A percentile compares a stretch with the other conserved stretches of the same genome.
These are phyloP conservation scores for Dothistroma pini DNA, from an alignment of 2,329 filamentous ascomycete species.

Conservation along the genomic window DNA sequence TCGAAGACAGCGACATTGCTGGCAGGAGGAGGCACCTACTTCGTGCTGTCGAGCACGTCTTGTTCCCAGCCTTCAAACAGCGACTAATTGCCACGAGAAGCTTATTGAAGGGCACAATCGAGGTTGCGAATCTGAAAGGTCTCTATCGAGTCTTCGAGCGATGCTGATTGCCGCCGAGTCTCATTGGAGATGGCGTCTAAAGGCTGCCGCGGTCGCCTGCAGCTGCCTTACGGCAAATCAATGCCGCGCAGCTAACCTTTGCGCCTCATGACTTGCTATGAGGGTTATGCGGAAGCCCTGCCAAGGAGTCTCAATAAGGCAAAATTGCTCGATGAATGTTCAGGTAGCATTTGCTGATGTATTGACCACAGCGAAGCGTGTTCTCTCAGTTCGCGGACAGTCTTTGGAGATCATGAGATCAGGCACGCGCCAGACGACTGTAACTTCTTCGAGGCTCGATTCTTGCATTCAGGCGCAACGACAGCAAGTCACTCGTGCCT, in stretches of 20 bases:
- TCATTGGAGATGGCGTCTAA: neutral
- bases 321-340: no score
- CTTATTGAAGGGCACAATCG: slow-evolving; percentile 21
- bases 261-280: neutral
- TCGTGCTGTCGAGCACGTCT: slow-evolving; percentile 72
- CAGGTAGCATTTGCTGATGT: neutral
- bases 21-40: slow-evolving; percentile 53
- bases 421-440: no score
- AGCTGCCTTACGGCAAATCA: neutral
- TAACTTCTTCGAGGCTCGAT: no score
- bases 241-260: neutral
- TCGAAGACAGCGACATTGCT: slow-evolving; percentile 49
- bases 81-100: slow-evolving; percentile 73
- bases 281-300: no score
- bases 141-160: slow-evolving; percentile 30
- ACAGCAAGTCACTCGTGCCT: no score
- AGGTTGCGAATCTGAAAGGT: slow-evolving; percentile 41
- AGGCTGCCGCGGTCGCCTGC: neutral
- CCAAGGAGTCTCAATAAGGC: no score
- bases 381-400: no score
- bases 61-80: slow-evolving; percentile 86
- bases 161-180: slow-evolving; percentile 22
- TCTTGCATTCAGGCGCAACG: no score
- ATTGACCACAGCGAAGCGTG: no score
- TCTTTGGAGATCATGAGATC: no score